Evolutionary conservation across 768 basidiomycete species (phyloP).

Genomic region (Boletus barrowsii): DNA sequence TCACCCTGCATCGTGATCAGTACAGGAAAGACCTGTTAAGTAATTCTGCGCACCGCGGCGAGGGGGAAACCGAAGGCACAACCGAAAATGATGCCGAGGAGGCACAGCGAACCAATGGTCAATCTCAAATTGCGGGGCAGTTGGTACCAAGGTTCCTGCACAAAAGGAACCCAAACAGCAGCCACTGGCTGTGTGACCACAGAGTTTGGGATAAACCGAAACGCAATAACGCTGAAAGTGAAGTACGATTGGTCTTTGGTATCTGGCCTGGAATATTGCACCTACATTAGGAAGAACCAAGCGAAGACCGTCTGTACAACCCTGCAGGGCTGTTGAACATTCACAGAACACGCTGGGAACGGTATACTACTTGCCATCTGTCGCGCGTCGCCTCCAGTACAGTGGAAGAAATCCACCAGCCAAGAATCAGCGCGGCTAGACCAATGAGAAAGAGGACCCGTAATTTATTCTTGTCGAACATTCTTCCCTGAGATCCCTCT

Average conservation of each 20-base stretch:
- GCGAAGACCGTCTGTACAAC: constrained; percentile 79
- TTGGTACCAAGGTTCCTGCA: constrained; percentile 67
- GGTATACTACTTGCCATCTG: constrained; percentile 54
- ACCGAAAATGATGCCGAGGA: constrained; percentile 77
- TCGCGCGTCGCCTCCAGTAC: constrained; percentile 66
- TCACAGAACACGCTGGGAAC: background rate
- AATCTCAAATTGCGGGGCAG: constrained; percentile 55
- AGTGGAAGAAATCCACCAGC: constrained; percentile 84
- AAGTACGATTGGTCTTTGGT: background rate
- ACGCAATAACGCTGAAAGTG: constrained; percentile 61
- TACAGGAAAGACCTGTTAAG: constrained; percentile 5
- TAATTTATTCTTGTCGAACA: constrained; percentile 18
- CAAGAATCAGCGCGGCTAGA: constrained; percentile 62
- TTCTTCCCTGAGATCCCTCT: background rate
- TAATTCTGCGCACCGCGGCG: constrained; percentile 39
- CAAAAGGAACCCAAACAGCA: constrained; percentile 63
- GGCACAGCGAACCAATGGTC: constrained; percentile 69
- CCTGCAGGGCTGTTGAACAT: constrained; percentile 38
- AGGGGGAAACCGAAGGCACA: constrained; percentile 82
- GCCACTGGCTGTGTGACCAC: constrained; percentile 68
- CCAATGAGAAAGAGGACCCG: constrained; percentile 48
- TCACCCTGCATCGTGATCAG: constrained; percentile 43
- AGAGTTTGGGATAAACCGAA: constrained; percentile 78
- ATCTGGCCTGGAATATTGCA: constrained; percentile 9
- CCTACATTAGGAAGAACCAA: constrained; percentile 77